Conservation (phyloP, 2,329 filamentous ascomycete genomes). For the Hypoxylon sp. region DNA sequence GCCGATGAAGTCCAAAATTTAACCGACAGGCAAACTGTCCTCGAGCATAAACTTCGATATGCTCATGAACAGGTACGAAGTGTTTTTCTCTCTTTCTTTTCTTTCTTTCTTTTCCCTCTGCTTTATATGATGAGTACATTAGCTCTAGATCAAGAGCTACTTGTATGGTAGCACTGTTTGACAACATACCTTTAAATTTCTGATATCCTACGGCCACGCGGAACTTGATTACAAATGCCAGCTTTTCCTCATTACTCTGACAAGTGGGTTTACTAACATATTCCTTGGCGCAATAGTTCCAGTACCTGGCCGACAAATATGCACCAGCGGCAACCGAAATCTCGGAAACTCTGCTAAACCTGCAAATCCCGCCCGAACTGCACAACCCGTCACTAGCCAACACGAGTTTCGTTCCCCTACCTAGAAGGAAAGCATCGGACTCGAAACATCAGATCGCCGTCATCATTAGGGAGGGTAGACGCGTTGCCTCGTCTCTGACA, state of each 20-base stretch:
- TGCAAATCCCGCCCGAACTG: constrained; percentile 70
- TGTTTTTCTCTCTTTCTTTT: neutral
- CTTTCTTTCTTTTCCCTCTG: constrained; percentile 14
- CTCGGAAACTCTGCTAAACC: constrained; percentile 73
- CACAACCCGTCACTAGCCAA: constrained; percentile 61
- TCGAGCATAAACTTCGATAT: constrained; percentile 75
- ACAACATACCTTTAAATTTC: constrained; percentile 61
- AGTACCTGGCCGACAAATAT: constrained; percentile 75
- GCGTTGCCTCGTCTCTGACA: constrained; percentile 63
- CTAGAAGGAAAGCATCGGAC: constrained; percentile 59
- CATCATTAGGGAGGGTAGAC: constrained; percentile 73
- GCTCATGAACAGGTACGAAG: constrained; percentile 73
- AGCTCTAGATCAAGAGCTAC: constrained; percentile 89
- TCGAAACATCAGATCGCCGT: constrained; percentile 70
- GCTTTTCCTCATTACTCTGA: constrained; percentile 1
- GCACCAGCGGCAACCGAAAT: constrained; percentile 73
- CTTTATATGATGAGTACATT: constrained; percentile 63
- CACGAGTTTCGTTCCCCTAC: constrained; percentile 65
- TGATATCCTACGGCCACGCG: constrained; percentile 49
- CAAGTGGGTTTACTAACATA: constrained; percentile 31
- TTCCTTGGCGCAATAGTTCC: constrained; percentile 62
- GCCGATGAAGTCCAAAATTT: constrained; percentile 73
- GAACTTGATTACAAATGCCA: constrained; percentile 20
- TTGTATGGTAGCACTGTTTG: constrained; percentile 68
- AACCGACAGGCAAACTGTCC: constrained; percentile 71